Evolutionary conservation across 2,329 filamentous ascomycete genomes (phyloP), one percentile per base, ranked within the genome.

Genomic region (Capronia americana): DNA sequence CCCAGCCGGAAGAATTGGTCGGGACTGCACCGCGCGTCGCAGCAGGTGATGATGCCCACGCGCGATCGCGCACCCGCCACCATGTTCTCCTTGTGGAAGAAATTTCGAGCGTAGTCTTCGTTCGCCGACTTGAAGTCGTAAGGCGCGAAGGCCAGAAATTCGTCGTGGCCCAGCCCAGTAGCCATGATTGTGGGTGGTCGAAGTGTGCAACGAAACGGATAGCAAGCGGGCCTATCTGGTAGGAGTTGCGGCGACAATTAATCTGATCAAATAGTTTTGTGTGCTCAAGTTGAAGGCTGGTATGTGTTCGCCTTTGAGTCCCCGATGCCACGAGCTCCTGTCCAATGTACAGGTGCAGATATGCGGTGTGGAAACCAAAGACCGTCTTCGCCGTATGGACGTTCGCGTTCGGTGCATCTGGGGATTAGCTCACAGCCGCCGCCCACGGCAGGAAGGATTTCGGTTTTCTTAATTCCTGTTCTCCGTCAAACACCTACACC

Each of bases 21-120:
- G 4, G 62, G 62, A 24, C 46, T 60, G 34, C 62, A 53, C 32
- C 62, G n/a, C 23, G 62, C 62, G 34, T 64, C 62, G 30, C 62
- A 64, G 38, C 55, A 64, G 34, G 55, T 59, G 62, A 64, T 64
- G 11, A 64, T 64, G 1, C 62, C 62, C 20, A 59, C 55, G 12
- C 62, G 62, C 20, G 62, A 64, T 30, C 80, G 0, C 69, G 80
- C 34, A 75, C 75, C 41, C 79, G 83, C 57, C 72, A 82, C 46
- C 80, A 80, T 62, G 30, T 59, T 44, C 23, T 38, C 20, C 12
- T 34, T 44, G 6, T 23, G 17, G 62, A 64, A 64, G 28, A 46
- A 24, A 26, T 55, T 59, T 30, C 44, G 24, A 11, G 53, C 48
- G 32, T 64, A 64, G 24, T 59, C 44, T 32, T 59, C 48, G 34